A percentile compares a stretch with the other conserved stretches of the same genome.
These are phyloP conservation scores for Oryza rufipogon DNA, from an alignment of 176 grass and related monocot species.

Conservation along the genomic window DNA sequence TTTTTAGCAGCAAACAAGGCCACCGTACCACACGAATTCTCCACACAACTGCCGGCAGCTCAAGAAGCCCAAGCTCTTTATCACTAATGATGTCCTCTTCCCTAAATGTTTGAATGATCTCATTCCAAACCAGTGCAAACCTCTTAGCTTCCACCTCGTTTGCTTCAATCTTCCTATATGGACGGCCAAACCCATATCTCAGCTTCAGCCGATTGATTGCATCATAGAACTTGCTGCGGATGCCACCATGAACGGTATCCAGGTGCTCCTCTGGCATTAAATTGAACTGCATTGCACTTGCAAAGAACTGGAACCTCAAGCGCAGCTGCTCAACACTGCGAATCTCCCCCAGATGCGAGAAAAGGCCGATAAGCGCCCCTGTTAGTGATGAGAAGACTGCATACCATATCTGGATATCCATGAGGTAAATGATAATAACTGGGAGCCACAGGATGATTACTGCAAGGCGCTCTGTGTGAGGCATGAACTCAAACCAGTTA, in stretches of 20 bases:
- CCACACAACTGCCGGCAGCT: conserved; percentile 79
- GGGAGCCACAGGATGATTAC: conserved; percentile 81
- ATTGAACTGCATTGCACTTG: conserved; percentile 98
- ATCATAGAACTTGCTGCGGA: conserved; percentile 67
- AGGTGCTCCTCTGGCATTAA: conserved; percentile 81
- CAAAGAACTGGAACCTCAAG: conserved; percentile 97
- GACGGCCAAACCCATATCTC: conserved; percentile 84
- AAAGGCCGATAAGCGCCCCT: conserved; percentile 80
- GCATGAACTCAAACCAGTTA: conserved; percentile 94
- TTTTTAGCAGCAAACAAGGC: conserved; percentile 90
- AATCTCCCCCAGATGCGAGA: conserved; percentile 95
- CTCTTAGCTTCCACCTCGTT: conserved; percentile 83
- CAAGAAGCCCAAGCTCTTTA: conserved; percentile 89
- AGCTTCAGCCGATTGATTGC: conserved; percentile 81
- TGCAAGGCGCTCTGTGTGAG: conserved; percentile 74
- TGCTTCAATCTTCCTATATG: conserved; percentile 85
- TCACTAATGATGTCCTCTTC: conserved; percentile 96
- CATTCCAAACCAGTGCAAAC: conserved; percentile 96
- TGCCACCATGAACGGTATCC: conserved; percentile 46
- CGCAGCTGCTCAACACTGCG: conserved; percentile 85
- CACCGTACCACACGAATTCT: conserved; percentile 84
- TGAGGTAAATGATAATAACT: conserved; percentile 87
- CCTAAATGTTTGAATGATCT: conserved; percentile 87
- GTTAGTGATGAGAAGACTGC: conserved; percentile 81
- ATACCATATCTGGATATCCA: conserved; percentile 99